A percentile compares a stretch with the other conserved stretches of the same genome.
Evolutionary conservation across 1,284 basidiomycete genomes (phyloP).

Genomic region (Porodaedalea pini): DNA sequence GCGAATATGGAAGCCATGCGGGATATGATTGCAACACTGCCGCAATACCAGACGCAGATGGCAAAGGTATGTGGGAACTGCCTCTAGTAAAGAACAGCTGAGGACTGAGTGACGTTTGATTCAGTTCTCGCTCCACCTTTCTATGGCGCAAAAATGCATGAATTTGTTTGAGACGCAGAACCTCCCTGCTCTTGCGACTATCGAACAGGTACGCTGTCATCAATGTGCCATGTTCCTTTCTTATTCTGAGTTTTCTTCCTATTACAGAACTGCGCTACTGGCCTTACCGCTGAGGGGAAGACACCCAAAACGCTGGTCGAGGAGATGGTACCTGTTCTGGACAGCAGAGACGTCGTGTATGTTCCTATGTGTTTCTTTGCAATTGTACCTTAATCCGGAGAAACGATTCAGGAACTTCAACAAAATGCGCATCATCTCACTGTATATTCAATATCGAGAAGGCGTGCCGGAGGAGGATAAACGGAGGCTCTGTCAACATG

Average conservation of each 20-base stretch:
- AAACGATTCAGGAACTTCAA: constrained; percentile 64
- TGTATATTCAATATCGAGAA: constrained; percentile 94
- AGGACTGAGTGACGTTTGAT: neutral
- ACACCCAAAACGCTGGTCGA: constrained; percentile 90
- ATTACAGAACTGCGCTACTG: constrained; percentile 83
- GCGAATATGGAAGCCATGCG: constrained; percentile 96
- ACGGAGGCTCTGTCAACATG: constrained; percentile 93
- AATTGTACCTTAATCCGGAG: neutral
- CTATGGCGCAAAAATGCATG: constrained; percentile 99
- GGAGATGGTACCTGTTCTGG: constrained; percentile 97
- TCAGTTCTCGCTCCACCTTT: constrained; percentile 93
- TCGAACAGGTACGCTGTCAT: constrained; percentile 75
- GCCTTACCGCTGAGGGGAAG: constrained; percentile 85
- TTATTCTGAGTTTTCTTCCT: constrained; percentile 1
- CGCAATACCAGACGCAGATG: constrained; percentile 93
- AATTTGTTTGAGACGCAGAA: constrained; percentile 86
- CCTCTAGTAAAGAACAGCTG: no score
- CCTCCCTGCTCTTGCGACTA: constrained; percentile 80
- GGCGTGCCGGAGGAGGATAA: constrained; percentile 98
- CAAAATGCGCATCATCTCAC: constrained; percentile 95
- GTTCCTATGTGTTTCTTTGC: constrained; percentile 27
- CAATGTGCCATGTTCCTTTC: neutral
- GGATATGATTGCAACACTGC: constrained; percentile 94
- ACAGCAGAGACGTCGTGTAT: constrained; percentile 80
- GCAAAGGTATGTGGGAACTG: constrained; percentile 84